These are phyloP conservation scores for Phytophthora niederhauseri DNA, from an alignment of 352 stramenopile genomes.

Conservation along the genomic window DNA sequence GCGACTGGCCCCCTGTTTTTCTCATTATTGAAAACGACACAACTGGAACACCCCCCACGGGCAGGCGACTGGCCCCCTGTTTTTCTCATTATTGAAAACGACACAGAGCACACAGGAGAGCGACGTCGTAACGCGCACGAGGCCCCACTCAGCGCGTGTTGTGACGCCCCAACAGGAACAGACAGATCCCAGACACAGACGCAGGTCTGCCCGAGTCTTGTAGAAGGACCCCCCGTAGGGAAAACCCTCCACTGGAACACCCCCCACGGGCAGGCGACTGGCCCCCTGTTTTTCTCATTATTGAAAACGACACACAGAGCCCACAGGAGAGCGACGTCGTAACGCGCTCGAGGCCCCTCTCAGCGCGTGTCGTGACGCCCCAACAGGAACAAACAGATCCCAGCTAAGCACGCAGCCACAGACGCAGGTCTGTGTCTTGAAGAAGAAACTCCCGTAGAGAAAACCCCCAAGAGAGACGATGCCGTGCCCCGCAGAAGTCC, in stretches of 20 bases:
- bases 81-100: conserved; percentile 38
- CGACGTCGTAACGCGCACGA: background rate
- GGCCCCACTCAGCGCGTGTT: background rate
- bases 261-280: background rate
- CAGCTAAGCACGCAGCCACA: background rate
- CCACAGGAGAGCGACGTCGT: background rate
- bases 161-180: background rate
- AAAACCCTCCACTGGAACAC: conserved; percentile 1
- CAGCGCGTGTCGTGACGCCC: background rate
- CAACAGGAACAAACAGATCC: background rate
- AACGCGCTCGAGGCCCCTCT: background rate
- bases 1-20: conserved; percentile 11
- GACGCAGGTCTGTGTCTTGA: conserved; percentile 12
- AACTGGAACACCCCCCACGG: background rate
- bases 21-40: conserved; percentile 35
- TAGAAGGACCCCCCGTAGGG: background rate
- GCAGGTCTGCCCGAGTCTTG: conserved; percentile 15
- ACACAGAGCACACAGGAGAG: background rate
- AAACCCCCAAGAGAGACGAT: conserved; percentile 15
- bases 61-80: conserved; percentile 4
- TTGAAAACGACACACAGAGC: conserved; percentile 28
- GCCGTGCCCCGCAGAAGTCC: conserved; percentile 22
- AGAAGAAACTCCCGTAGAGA: conserved; percentile 4
- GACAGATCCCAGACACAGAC: background rate
- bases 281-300: conserved; percentile 24